Evolutionary conservation across 2,329 filamentous ascomycete genomes (phyloP), one percentile per base, ranked within the genome.

Genomic region (Monosporascus ibericus): DNA sequence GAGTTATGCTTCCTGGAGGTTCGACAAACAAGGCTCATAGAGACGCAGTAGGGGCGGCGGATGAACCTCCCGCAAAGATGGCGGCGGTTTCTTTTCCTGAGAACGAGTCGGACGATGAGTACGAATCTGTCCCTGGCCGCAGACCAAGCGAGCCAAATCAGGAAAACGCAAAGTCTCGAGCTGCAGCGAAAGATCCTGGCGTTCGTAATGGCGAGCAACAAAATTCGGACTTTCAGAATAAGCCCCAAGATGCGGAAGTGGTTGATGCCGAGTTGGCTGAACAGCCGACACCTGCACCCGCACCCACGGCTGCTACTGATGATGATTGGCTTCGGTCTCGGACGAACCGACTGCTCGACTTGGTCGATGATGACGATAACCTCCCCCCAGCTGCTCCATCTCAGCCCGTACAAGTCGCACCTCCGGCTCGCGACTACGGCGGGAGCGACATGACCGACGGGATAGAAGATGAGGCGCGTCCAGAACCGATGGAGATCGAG

Each of bases 301-400:
- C 57, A 63, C 44, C 63, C 60, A 52, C 65, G 60, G 73, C 75
- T 48, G 76, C 85, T 3, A 86, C 87, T 22, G 91, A 96, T 71
- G 84, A 86, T 55, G 92, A 97, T 70, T 99, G 94, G 94, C 77
- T 96, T 60, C 85, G 92, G 53, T 92, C 88, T 57, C 84, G 88
- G 60, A 97, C 92, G 15, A 96, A 86, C 71, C 82, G 92, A 62
- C 75, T 95, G 48, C 77, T 96, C 48, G 94, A 92, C 67, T 75
- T 97, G 27, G 77, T 92, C 50, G 90, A 95, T 62, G 87, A 90
- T 44, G 86, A 86, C 54, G 82, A 87, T 54, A 44, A 55, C 2
- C 68, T 70, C 1, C 58, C 63, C 47, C 57, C 63, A 18, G 52
- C 60, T 50, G 53, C 54, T 52, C 63, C 56, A 49, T 49, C 55